Conservation (phyloP, 495 filamentous ascomycete species). For the Penicillium steckii region DNA sequence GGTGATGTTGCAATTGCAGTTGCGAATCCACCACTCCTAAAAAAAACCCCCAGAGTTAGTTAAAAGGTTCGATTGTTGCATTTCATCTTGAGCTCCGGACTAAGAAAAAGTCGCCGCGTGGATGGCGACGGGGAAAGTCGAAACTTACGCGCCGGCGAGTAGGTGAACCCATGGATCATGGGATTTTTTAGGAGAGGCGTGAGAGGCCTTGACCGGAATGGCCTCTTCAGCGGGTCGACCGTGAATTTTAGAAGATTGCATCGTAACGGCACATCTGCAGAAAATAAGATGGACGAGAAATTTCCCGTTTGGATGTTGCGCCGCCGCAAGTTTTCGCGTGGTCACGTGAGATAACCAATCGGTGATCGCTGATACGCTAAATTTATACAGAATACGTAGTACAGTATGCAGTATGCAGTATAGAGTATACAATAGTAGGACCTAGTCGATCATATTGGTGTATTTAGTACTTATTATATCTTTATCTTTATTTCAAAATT, state of each 20-base stretch:
- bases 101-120: neutral
- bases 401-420: too few species aligned
- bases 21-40: constrained; percentile 80
- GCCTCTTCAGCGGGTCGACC: constrained; percentile 13
- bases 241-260: constrained; percentile 22
- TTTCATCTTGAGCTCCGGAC: neutral
- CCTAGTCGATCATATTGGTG: too few species aligned
- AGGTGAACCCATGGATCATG: constrained; percentile 70
- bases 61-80: neutral
- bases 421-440: too few species aligned
- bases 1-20: constrained; percentile 79
- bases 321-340: constrained; percentile 16
- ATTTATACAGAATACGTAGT: too few species aligned
- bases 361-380: constrained; percentile 12
- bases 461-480: too few species aligned
- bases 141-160: constrained; percentile 78
- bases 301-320: constrained; percentile 14
- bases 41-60: constrained; percentile 7
- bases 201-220: constrained; percentile 5
- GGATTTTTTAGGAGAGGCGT: constrained; percentile 14
- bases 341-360: constrained; percentile 24
- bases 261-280: constrained; percentile 14
- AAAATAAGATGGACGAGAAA: constrained; percentile 10
- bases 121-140: constrained; percentile 3
- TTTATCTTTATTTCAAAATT: too few species aligned